phyloP scores from a whole-genome alignment of 1,139 yeast species.

The Suhomyces terraborum region DNA sequence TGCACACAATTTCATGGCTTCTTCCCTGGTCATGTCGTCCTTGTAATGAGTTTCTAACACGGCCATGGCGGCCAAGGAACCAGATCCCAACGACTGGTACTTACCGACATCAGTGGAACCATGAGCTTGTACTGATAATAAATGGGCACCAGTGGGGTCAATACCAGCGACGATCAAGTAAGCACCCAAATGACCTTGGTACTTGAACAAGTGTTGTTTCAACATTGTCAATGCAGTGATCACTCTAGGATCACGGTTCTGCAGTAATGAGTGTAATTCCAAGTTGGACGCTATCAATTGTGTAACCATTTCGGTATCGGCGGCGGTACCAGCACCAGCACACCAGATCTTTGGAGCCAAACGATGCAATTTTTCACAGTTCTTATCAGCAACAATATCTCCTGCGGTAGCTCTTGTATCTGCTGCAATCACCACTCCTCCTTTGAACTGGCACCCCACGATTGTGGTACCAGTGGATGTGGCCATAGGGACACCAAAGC shows the following conservation, averaged over 20 bases:
- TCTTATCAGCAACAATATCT: constrained; percentile 93
- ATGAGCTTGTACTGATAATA: constrained; percentile 93
- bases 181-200: constrained; percentile 97
- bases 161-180: constrained; percentile 95
- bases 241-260: constrained; percentile 87
- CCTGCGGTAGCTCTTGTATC: constrained; percentile 98
- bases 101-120: constrained; percentile 96
- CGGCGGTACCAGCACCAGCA: constrained; percentile 99
- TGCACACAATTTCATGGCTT: constrained; percentile 85
- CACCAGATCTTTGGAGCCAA: constrained; percentile 96
- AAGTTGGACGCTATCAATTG: constrained; percentile 87
- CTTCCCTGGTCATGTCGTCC: constrained; percentile 75
- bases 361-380: constrained; percentile 93
- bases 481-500: constrained; percentile 78
- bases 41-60: constrained; percentile 88
- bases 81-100: constrained; percentile 91
- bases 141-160: constrained; percentile 94
- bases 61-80: constrained; percentile 99
- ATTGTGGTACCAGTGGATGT: constrained; percentile 98
- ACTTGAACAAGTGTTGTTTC: constrained; percentile 92
- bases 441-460: constrained; percentile 89
- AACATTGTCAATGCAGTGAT: constrained; percentile 90
- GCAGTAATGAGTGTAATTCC: constrained; percentile 82
- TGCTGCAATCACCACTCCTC: constrained; percentile 97
- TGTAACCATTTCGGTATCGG: constrained; percentile 98